phyloP scores from a whole-genome alignment of 2,329 filamentous ascomycete genomes.

The Capronia epimyces region DNA sequence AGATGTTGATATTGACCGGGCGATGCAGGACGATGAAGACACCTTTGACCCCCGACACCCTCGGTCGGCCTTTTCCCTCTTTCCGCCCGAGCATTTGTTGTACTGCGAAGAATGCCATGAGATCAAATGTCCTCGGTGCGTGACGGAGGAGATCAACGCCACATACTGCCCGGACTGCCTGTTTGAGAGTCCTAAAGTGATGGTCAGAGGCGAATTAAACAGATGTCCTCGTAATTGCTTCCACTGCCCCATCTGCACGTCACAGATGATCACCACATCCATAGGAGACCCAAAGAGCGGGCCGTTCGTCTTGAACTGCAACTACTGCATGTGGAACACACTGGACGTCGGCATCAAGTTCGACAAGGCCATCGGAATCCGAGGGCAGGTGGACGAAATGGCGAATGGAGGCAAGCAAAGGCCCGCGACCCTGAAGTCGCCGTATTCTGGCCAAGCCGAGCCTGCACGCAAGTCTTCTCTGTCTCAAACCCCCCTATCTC shows the following conservation, averaged over 20 bases:
- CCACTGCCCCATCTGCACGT: slow-evolving; percentile 83
- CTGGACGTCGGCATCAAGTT: slow-evolving; percentile 86
- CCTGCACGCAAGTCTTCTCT: slow-evolving; percentile 20
- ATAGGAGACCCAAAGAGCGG: slow-evolving; percentile 44
- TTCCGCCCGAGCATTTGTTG: slow-evolving; percentile 84
- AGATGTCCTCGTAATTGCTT: slow-evolving; percentile 94
- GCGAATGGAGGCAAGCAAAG: slow-evolving; percentile 42
- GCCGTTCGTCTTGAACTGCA: slow-evolving; percentile 75
- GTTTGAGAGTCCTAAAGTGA: slow-evolving; percentile 92
- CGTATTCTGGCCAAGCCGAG: slow-evolving; percentile 5
- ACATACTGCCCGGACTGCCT: slow-evolving; percentile 94
- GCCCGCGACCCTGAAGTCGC: slow-evolving; percentile 23
- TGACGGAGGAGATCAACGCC: slow-evolving; percentile 86
- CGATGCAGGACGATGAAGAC: slow-evolving; percentile 64
- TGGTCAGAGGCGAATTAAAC: slow-evolving; percentile 87
- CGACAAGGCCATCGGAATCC: slow-evolving; percentile 80
- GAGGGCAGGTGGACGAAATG: slow-evolving; percentile 68
- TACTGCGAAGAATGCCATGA: slow-evolving; percentile 98
- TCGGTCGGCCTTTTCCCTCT: slow-evolving; percentile 84
- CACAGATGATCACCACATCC: slow-evolving; percentile 67
- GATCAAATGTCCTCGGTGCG: slow-evolving; percentile 87
- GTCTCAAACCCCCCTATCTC: slow-evolving; percentile 15
- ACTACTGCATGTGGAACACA: slow-evolving; percentile 89
- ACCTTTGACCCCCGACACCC: slow-evolving; percentile 82
- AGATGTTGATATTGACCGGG: slow-evolving; percentile 34